These are phyloP conservation scores for Quercus bicolor DNA, from an alignment of 306 rosid genomes.

Conservation along the genomic window DNA sequence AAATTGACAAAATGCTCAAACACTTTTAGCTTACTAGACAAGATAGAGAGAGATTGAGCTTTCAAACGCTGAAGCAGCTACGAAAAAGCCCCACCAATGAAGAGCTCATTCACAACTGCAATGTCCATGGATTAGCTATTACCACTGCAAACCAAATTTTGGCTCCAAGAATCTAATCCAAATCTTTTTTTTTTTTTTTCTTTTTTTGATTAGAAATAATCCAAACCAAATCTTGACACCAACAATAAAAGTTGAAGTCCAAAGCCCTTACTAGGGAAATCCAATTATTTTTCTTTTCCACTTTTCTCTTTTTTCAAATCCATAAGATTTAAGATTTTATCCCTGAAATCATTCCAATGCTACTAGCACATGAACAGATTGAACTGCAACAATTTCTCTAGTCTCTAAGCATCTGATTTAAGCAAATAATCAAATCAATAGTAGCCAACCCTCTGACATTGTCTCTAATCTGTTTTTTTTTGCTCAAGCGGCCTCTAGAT, in stretches of 20 bases:
- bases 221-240: no score
- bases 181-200: not conserved
- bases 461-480: not conserved
- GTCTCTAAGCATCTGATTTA: not conserved
- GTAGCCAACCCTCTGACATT: not conserved
- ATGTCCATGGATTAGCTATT: not conserved
- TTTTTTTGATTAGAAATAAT: no score
- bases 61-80: no score
- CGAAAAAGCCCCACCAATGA: no score
- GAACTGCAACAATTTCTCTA: not conserved
- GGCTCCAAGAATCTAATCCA: not conserved
- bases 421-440: not conserved
- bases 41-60: no score
- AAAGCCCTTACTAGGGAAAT: not conserved
- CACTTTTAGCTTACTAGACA: no score
- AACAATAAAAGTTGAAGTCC: not conserved
- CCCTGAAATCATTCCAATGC: not conserved
- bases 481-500: not conserved
- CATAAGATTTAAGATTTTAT: not conserved
- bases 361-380: not conserved
- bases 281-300: not conserved
- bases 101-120: not conserved
- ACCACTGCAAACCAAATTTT: not conserved
- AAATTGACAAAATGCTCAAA: no score
- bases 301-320: no score